These are phyloP conservation scores for Themeda triandra DNA, from an alignment of 176 grass and related monocot species.

Conservation along the genomic window DNA sequence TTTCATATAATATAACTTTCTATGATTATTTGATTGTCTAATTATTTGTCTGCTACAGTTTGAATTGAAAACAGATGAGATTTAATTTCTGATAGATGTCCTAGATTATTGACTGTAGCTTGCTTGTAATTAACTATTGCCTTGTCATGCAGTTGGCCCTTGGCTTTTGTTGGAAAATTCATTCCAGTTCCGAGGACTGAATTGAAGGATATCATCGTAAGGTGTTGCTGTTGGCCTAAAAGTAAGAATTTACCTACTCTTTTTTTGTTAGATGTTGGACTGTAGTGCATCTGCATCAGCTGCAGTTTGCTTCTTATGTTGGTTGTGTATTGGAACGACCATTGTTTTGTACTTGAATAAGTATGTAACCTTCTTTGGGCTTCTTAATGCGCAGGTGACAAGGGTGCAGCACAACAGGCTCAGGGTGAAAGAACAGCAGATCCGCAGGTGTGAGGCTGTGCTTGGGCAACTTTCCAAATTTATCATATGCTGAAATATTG, in stretches of 20 bases:
- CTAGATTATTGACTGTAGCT: not conserved
- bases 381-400: not conserved
- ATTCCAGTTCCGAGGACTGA: conserved; percentile 66
- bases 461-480: not conserved
- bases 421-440: not conserved
- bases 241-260: conserved; percentile 13
- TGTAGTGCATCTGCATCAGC: not conserved
- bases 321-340: not conserved
- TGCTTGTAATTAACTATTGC: conserved; percentile 19
- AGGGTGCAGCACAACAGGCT: not conserved
- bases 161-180: conserved; percentile 73
- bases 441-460: conserved; percentile 19
- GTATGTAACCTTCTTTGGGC: not conserved
- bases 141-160: conserved; percentile 67
- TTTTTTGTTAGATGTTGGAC: conserved; percentile 28
- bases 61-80: not conserved
- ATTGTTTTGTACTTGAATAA: not conserved
- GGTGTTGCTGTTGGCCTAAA: conserved; percentile 46
- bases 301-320: not conserved
- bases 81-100: conserved; percentile 18
- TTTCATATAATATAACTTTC: not conserved
- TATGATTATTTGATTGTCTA: not conserved
- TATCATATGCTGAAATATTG: conserved; percentile 10
- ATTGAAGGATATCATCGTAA: conserved; percentile 35
- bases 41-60: conserved; percentile 3